A percentile compares a stretch with the other conserved stretches of the same genome.
Conservation (phyloP, 1,284 basidiomycete species). For the Ganoderma boninense region DNA sequence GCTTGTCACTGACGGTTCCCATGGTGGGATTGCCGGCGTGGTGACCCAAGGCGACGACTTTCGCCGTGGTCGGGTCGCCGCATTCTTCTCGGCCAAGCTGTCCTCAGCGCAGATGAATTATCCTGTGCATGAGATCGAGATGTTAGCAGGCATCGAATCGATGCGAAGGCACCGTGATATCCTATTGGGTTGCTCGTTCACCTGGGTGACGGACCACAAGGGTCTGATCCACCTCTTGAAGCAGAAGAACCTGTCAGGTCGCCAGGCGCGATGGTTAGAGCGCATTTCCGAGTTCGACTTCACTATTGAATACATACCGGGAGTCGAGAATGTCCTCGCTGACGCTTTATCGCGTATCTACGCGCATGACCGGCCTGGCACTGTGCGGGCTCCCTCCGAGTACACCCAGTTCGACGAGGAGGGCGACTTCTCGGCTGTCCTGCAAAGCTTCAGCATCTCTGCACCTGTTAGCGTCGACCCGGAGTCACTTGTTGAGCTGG, state of each 20-base stretch:
- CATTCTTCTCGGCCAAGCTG: conserved; percentile 42
- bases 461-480: neutral
- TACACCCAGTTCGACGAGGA: conserved; percentile 27
- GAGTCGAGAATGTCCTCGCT: conserved; percentile 6
- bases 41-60: conserved; percentile 31
- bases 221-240: conserved; percentile 34
- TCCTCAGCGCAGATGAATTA: conserved; percentile 43
- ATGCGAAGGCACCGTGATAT: conserved; percentile 38
- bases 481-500: neutral
- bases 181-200: conserved; percentile 34
- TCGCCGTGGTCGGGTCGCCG: conserved; percentile 22
- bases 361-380: conserved; percentile 37
- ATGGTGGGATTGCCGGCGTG: conserved; percentile 19
- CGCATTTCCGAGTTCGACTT: conserved; percentile 40
- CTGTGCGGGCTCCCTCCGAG: conserved; percentile 34
- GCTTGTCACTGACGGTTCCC: conserved; percentile 29
- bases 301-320: conserved; percentile 41
- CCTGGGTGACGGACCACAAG: conserved; percentile 43
- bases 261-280: conserved; percentile 27
- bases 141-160: conserved; percentile 41
- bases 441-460: neutral
- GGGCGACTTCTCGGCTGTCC: neutral
- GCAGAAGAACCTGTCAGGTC: conserved; percentile 36
- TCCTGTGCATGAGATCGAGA: conserved; percentile 25
- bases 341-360: conserved; percentile 46